Conservation (phyloP, 306 rosid species). For the Purshia tridentata region DNA sequence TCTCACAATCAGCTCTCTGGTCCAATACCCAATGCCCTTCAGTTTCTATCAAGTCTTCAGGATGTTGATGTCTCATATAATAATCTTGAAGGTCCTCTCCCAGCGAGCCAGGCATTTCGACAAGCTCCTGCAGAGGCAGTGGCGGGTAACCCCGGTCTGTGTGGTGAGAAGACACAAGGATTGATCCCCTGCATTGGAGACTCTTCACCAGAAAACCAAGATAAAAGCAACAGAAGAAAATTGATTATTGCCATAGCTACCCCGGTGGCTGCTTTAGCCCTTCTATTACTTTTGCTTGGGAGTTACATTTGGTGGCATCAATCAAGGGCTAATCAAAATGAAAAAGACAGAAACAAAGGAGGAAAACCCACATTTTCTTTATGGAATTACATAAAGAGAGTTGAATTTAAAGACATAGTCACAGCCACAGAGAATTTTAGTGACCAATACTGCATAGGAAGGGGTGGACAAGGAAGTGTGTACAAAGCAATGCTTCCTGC, state of each 20-base stretch:
- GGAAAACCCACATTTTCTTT: slow-evolving; percentile 40
- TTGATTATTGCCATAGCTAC: background rate
- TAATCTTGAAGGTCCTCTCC: slow-evolving; percentile 48
- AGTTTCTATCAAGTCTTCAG: slow-evolving; percentile 39
- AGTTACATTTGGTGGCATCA: background rate
- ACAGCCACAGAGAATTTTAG: slow-evolving; percentile 51
- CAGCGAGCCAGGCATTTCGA: slow-evolving; percentile 31
- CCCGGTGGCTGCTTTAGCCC: background rate
- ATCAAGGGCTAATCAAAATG: background rate
- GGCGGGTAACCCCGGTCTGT: slow-evolving; percentile 47
- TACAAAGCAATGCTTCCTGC: slow-evolving; percentile 44
- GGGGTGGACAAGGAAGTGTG: slow-evolving; percentile 67
- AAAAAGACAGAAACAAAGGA: slow-evolving; percentile 19
- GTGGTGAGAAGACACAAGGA: slow-evolving; percentile 44
- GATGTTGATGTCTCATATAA: slow-evolving; percentile 54
- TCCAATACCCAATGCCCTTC: slow-evolving; percentile 39
- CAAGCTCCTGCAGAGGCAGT: slow-evolving; percentile 31
- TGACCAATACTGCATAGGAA: slow-evolving; percentile 56
- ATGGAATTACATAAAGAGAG: slow-evolving; percentile 2
- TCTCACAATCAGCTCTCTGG: slow-evolving; percentile 58
- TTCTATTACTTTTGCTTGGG: background rate
- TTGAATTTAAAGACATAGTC: slow-evolving; percentile 33
- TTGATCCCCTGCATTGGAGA: slow-evolving; percentile 25
- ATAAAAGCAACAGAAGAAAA: slow-evolving; percentile 13
- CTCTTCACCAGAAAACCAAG: background rate